phyloP scores from a whole-genome alignment of 805 yeast species.

The Wickerhamiella vanderwaltii region DNA sequence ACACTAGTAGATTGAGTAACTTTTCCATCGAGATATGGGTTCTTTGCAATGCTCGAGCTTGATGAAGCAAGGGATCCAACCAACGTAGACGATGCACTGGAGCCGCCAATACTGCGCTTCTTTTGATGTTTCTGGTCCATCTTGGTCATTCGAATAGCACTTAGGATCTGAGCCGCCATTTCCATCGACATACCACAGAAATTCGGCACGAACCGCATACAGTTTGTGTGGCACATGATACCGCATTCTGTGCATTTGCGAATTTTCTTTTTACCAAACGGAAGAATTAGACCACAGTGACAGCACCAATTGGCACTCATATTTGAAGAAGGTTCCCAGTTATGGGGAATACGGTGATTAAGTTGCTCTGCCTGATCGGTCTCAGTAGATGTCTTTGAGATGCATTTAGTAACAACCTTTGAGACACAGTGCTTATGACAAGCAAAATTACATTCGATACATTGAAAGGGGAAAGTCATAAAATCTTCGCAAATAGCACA shows the following conservation, averaged over 20 bases:
- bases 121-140: constrained; percentile 29
- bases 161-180: constrained; percentile 79
- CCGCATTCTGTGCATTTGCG: constrained; percentile 86
- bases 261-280: constrained; percentile 88
- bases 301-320: constrained; percentile 99
- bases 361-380: constrained; percentile 60
- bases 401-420: constrained; percentile 69
- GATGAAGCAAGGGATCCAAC: neutral
- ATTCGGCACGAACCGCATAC: constrained; percentile 93
- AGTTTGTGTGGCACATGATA: constrained; percentile 82
- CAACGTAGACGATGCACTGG: constrained; percentile 2
- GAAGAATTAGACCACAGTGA: constrained; percentile 93
- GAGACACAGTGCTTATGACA: constrained; percentile 71
- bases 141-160: constrained; percentile 62
- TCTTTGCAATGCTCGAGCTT: neutral
- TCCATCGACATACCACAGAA: constrained; percentile 99
- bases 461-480: constrained; percentile 65
- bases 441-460: constrained; percentile 66
- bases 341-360: constrained; percentile 93
- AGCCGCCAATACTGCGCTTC: constrained; percentile 10
- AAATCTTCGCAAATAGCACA: constrained; percentile 97
- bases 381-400: constrained; percentile 44
- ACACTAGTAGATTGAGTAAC: constrained; percentile 3
- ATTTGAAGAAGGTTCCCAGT: constrained; percentile 84
- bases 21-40: constrained; percentile 9